A percentile compares a stretch with the other conserved stretches of the same genome.
Conservation (phyloP, 2,329 filamentous ascomycete species). For the Aureobasidium sp. region DNA sequence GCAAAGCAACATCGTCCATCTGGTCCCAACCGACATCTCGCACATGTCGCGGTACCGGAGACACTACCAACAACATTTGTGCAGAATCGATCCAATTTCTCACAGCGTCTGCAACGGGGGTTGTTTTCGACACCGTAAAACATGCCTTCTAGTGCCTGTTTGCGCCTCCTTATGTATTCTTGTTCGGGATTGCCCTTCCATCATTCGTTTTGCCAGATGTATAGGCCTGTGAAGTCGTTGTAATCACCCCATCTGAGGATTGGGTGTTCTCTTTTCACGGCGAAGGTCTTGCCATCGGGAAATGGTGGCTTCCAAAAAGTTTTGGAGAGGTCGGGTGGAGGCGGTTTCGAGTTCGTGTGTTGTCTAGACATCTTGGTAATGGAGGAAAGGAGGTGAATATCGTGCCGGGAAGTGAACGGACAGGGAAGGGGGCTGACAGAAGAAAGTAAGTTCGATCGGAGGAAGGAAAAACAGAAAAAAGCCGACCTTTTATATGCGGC, state of each 20-base stretch:
- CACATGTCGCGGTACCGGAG: neutral
- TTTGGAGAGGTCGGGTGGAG: neutral
- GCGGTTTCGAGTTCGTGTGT: neutral
- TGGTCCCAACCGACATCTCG: neutral
- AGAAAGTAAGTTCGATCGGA: neutral
- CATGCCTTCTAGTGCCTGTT: neutral
- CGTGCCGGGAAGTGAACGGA: neutral
- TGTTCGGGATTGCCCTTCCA: neutral
- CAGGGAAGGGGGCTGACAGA: neutral
- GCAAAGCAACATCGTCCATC: neutral
- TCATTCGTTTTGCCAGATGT: neutral
- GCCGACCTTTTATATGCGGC: neutral
- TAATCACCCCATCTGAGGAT: neutral
- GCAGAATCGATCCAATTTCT: neutral
- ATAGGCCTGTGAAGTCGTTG: neutral
- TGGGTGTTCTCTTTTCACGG: neutral
- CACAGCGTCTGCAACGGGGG: neutral
- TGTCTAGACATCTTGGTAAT: neutral
- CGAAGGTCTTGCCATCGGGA: neutral
- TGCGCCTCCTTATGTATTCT: neutral
- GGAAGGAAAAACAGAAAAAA: neutral
- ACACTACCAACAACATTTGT: neutral
- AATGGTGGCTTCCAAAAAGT: neutral
- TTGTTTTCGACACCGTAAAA: neutral
- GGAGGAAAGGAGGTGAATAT: neutral